Base-by-base conservation (phyloP, 371 early-diverging fungal species). In the Mucor velutinosus region DNA sequence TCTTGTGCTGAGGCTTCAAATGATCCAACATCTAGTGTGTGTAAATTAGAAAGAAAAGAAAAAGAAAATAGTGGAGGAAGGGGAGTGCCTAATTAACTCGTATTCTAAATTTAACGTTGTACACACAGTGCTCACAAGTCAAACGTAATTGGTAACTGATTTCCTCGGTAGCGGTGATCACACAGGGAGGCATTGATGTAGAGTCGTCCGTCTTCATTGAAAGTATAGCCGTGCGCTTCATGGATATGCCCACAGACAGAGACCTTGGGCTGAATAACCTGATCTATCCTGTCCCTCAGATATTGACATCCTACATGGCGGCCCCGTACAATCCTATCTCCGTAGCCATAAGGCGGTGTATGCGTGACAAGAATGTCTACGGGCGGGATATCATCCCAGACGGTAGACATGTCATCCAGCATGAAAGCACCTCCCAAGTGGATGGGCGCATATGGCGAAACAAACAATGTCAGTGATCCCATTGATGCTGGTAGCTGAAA, bases 231-330 rank as follows among this genome's bases (percentile, higher is more conserved):
- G 62, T 80, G 69, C 2, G 70, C 69, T 64, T 87, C 83, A 58
- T 87, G 88, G 62, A 87, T 87, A 73, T 87, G 88, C 1, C 88
- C 88, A 69, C 81, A 87, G 0, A 87, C 57, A 56, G 70, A 78
- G 8, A 82, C 81, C 17, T 68, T 65, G 1, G 88, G 88, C 39
- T 70, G 65, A 17, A 85, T 77, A 0, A 43, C 51, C 1, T 33
- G 19, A n/a, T 78, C 69, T 25, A 87, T 74, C 53, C 79, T 72
- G 14, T 72, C 49, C 23, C 70, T 63, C 19, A 87, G 70, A 35
- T 76, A 64, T 1, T 66, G 67, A 60, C 88, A 87, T 0, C 88
- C 88, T 10, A 76, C 83, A 70, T 76, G 73, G 3, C 43, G 58
- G 23, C 70, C 60, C 10, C 62, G 58, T 1, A 60, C 62, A 2